Conservation (phyloP, 306 rosid species). For the Vicia faba region DNA sequence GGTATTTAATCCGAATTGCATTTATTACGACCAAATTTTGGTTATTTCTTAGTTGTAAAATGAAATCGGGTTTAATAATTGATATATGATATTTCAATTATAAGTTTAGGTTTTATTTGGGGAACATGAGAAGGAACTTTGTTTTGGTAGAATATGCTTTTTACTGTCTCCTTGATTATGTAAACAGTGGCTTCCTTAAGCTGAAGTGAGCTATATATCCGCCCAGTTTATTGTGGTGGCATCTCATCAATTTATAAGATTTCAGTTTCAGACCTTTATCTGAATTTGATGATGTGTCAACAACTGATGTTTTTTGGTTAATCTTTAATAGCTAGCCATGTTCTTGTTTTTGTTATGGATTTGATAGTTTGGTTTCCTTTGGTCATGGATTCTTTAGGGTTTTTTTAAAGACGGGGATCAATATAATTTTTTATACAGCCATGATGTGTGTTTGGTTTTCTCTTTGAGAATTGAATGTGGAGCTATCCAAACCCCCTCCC, state of each 20-base stretch:
- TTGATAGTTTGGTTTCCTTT: conserved; percentile 28
- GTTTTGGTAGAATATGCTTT: conserved; percentile 30
- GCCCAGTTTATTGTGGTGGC: conserved; percentile 22
- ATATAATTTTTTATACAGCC: background rate
- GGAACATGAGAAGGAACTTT: conserved; percentile 19
- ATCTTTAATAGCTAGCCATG: background rate
- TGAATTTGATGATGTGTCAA: conserved; percentile 2
- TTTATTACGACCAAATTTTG: background rate
- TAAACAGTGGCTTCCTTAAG: conserved; percentile 13
- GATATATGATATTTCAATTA: conserved; percentile 16
- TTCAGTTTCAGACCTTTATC: conserved; percentile 6
- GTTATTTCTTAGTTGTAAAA: conserved; percentile 10
- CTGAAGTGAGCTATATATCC: conserved; percentile 9
- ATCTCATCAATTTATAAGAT: background rate
- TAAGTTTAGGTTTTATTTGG: conserved; percentile 7
- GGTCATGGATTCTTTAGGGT: conserved; percentile 1
- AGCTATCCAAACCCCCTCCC: no score
- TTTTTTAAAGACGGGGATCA: background rate
- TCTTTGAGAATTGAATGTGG: background rate
- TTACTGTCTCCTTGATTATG: conserved; percentile 7
- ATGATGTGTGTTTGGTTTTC: background rate
- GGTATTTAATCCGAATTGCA: conserved; percentile 50
- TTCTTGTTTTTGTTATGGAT: conserved; percentile 6
- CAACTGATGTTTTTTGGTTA: background rate
- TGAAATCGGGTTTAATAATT: conserved; percentile 16